These are phyloP conservation scores for Lachancea lanzarotensis DNA, from an alignment of 805 yeast genomes.

Conservation along the genomic window DNA sequence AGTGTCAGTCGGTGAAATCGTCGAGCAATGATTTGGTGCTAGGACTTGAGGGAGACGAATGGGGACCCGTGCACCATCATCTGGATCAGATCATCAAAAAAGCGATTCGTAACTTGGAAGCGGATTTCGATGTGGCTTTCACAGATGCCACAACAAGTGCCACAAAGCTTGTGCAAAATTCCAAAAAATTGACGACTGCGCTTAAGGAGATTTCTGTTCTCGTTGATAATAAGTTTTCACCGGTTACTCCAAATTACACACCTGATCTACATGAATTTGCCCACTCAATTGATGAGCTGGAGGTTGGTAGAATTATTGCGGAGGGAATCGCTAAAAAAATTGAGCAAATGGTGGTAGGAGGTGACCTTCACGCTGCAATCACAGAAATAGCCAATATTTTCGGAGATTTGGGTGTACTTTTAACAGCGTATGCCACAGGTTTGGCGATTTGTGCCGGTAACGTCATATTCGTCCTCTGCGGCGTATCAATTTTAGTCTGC, in stretches of 20 bases:
- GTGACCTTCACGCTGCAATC: slow-evolving; percentile 5
- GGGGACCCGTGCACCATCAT: slow-evolving; percentile 1
- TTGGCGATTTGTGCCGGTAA: slow-evolving; percentile 4
- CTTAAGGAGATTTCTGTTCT: background rate
- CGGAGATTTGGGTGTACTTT: slow-evolving; percentile 4
- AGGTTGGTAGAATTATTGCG: slow-evolving; percentile 4
- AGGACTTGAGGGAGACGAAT: background rate
- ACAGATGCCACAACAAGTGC: background rate
- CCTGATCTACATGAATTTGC: background rate
- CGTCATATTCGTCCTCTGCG: slow-evolving; percentile 1
- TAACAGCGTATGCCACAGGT: slow-evolving; percentile 7
- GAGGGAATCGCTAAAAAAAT: slow-evolving; percentile 4
- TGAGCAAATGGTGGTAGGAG: slow-evolving; percentile 2
- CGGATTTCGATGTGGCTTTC: background rate
- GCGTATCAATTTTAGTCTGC: slow-evolving; percentile 4
- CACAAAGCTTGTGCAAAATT: background rate
- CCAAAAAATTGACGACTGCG: background rate
- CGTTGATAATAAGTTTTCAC: background rate
- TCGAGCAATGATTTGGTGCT: background rate
- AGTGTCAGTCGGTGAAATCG: background rate
- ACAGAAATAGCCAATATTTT: slow-evolving; percentile 4
- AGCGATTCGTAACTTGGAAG: background rate
- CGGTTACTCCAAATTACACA: background rate
- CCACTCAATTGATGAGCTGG: slow-evolving; percentile 1
- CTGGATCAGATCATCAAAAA: background rate